Evolutionary conservation across 345 rosid species (phyloP), one percentile per base, ranked within the genome.

Genomic region (Streptanthus diversifolius): DNA sequence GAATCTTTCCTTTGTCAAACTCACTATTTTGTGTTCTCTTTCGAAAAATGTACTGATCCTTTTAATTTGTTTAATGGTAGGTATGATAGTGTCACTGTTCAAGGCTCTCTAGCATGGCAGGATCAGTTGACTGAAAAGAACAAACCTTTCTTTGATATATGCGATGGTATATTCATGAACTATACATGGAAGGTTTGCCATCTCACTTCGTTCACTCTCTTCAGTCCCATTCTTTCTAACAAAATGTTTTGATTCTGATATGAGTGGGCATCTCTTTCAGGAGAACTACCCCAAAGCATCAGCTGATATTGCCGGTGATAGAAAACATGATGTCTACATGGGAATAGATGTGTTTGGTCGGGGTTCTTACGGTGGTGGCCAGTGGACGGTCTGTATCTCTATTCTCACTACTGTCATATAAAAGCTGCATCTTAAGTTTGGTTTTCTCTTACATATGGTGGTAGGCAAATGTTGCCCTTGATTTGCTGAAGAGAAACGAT

Each of bases 261-360:
- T 61, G 8, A 75, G 33, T 33, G 19, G 1, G 30, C 36, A 48
- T 57, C 21, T 55, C 70, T 73, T 59, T 72, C 79, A 92, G 96
- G 82, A 80, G 76, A 63, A 66, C 32, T 83, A 84, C 41, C 93
- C 90, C 2, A 78, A 81, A 73, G 73, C 63, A 63, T 88, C 93
- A 58, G 93, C 89, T 33, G 71, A 73, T 15, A 71, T 82, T 55
- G 91, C 95, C n/a, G 95, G 91, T 37, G 84, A 82, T 22, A 85
- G 98, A 77, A 87, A 84, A 75, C 80, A 66, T 43, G 95, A 92
- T 77, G 91, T 92, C 44, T 90, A 87, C 77, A 84, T 90, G 89
- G 93, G 97, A 37, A 87, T 88, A 22, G 92, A 88, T 77, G 95
- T 88, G 30, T 87, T 81, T 75, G 95, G 95, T 57, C 82, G 98